Conservation (phyloP, 2,329 filamentous ascomycete genomes). For the Magnaporthiopsis incrustans region DNA sequence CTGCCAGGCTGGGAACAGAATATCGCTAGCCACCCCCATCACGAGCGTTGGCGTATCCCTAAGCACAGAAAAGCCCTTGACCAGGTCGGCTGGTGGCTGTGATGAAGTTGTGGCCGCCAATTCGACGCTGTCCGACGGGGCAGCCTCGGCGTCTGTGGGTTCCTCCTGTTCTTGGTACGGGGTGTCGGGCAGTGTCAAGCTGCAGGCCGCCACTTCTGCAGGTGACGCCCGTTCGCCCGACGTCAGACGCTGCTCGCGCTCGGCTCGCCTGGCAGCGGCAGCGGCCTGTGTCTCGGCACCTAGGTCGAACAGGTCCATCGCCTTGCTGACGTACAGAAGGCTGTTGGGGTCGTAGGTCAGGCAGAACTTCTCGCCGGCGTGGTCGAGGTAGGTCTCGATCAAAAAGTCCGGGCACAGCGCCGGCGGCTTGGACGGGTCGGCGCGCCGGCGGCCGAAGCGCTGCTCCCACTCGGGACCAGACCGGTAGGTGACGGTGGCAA, state of each 20-base stretch:
- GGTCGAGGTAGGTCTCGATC: conserved; percentile 96
- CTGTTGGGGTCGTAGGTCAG: conserved; percentile 95
- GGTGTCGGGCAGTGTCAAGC: conserved; percentile 69
- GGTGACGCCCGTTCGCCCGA: conserved; percentile 26
- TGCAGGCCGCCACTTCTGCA: conserved; percentile 48
- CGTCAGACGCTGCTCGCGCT: conserved; percentile 51
- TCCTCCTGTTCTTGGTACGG: conserved; percentile 76
- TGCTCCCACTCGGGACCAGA: conserved; percentile 97
- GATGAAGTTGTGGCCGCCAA: conserved; percentile 13
- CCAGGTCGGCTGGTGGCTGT: conserved; percentile 68
- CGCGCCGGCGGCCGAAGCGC: conserved; percentile 79
- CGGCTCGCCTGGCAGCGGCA: conserved; percentile 52
- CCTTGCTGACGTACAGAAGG: conserved; percentile 91
- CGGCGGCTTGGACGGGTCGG: conserved; percentile 77
- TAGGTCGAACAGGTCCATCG: conserved; percentile 97
- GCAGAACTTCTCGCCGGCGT: conserved; percentile 97
- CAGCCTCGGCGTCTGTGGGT: conserved; percentile 22
- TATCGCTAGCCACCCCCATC: conserved; percentile 91
- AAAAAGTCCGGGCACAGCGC: conserved; percentile 96
- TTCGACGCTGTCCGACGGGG: too few species aligned
- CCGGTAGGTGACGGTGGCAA: conserved; percentile 94
- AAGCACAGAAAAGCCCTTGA: conserved; percentile 64
- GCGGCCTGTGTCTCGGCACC: conserved; percentile 61
- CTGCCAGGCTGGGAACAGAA: conserved; percentile 96
- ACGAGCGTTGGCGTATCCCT: conserved; percentile 76